Conservation (phyloP, 805 yeast species). For the Schwanniomyces occidentalis region DNA sequence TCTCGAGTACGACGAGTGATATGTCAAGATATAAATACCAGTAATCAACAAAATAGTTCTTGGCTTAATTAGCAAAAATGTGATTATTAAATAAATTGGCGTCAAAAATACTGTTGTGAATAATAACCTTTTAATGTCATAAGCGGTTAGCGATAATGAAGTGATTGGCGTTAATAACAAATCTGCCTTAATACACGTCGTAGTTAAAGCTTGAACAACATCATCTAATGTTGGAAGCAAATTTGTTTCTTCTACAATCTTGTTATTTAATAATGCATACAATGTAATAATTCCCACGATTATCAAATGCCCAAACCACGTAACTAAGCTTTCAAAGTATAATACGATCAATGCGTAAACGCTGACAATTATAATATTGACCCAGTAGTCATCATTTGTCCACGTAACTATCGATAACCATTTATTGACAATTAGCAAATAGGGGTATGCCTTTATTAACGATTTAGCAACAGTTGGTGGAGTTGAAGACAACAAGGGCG, state of each 20-base stretch:
- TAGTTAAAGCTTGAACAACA: slow-evolving; percentile 72
- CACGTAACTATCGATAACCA: slow-evolving; percentile 76
- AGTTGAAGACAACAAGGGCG: slow-evolving; percentile 83
- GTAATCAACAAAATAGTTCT: slow-evolving; percentile 57
- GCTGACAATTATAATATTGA: slow-evolving; percentile 61
- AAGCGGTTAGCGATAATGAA: slow-evolving; percentile 65
- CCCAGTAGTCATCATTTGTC: slow-evolving; percentile 85
- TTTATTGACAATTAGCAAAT: slow-evolving; percentile 70
- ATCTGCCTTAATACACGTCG: slow-evolving; percentile 74
- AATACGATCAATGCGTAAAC: slow-evolving; percentile 57
- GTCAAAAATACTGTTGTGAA: slow-evolving; percentile 85
- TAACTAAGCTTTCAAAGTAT: slow-evolving; percentile 76
- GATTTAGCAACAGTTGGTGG: slow-evolving; percentile 91
- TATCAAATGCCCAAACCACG: slow-evolving; percentile 80
- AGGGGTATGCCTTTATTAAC: slow-evolving; percentile 81
- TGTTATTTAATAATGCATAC: slow-evolving; percentile 58
- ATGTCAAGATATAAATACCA: slow-evolving; percentile 68
- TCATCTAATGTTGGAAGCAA: slow-evolving; percentile 83
- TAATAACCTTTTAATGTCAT: slow-evolving; percentile 76
- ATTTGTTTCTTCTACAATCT: slow-evolving; percentile 58
- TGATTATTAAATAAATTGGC: slow-evolving; percentile 74
- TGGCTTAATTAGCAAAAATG: slow-evolving; percentile 71
- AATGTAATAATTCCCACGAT: slow-evolving; percentile 61
- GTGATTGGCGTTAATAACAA: slow-evolving; percentile 79
- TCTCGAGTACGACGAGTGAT: slow-evolving; percentile 83